Conservation (phyloP, 495 filamentous ascomycete genomes). For the Penicillium pulvis region DNA sequence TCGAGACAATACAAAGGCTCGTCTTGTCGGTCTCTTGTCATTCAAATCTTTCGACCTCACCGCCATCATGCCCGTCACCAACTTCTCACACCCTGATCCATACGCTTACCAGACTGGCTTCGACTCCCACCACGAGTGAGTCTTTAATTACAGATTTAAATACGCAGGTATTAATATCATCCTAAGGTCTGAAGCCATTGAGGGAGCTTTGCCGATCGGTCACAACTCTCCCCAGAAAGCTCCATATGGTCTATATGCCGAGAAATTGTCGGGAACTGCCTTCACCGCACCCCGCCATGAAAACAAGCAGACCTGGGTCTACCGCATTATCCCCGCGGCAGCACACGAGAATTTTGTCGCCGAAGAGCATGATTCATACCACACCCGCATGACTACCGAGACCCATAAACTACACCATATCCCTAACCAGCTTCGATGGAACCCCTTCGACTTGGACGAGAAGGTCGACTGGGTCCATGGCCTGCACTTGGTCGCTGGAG, state of each 20-base stretch:
- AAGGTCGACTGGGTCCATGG: constrained; percentile 78
- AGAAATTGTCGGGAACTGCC: constrained; percentile 91
- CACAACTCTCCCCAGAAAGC: constrained; percentile 90
- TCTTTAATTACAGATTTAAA: not conserved
- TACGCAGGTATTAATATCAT: not conserved
- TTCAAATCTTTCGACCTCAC: not conserved
- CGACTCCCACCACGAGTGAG: constrained; percentile 61
- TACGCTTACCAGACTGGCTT: constrained; percentile 63
- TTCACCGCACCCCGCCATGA: constrained; percentile 89
- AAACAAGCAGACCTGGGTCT: constrained; percentile 94
- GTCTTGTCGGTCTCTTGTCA: constrained; percentile 6
- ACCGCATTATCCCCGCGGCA: constrained; percentile 82
- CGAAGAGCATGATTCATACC: constrained; percentile 54
- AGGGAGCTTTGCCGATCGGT: constrained; percentile 63
- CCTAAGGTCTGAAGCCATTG: constrained; percentile 51
- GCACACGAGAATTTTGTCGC: constrained; percentile 74
- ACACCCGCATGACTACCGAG: constrained; percentile 51
- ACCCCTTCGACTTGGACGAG: constrained; percentile 79
- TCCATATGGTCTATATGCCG: constrained; percentile 80
- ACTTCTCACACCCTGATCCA: constrained; percentile 56
- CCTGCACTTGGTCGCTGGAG: constrained; percentile 75
- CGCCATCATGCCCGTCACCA: constrained; percentile 55
- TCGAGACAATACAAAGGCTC: constrained; percentile 7
- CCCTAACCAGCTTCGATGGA: constrained; percentile 91
- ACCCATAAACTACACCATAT: constrained; percentile 61